Conservation (phyloP, 441 rosid genomes). For the Macaranga tanarius region DNA sequence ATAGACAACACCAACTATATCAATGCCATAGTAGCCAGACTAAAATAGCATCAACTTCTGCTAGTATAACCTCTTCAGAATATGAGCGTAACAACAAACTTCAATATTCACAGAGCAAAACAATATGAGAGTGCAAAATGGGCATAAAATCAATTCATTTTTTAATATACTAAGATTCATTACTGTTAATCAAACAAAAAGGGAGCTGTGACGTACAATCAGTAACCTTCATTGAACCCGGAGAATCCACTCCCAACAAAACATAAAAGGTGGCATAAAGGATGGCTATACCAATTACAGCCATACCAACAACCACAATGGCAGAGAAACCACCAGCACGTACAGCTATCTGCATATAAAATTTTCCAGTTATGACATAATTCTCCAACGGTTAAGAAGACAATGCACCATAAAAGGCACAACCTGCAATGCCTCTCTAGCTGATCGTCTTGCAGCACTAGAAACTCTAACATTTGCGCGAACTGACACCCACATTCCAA, state of each 20-base stretch:
- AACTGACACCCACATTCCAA: constrained; percentile 99
- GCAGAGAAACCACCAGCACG: constrained; percentile 99
- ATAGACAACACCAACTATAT: background rate
- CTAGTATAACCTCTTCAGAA: too few relatives aligned
- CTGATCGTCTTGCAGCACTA: constrained; percentile 98
- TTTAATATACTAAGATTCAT: background rate
- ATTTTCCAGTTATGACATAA: constrained; percentile 20
- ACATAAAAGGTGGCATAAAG: constrained; percentile 90
- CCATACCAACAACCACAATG: constrained; percentile 96
- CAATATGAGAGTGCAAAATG: background rate
- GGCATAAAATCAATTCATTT: too few relatives aligned
- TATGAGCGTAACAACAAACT: too few relatives aligned
- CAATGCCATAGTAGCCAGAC: too few relatives aligned
- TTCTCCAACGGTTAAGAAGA: constrained; percentile 24
- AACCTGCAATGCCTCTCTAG: constrained; percentile 99
- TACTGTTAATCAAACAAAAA: constrained; percentile 1
- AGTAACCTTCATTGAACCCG: constrained; percentile 83
- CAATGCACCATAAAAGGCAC: constrained; percentile 17
- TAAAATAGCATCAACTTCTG: too few relatives aligned
- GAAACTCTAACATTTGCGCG: constrained; percentile 99
- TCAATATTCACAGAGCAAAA: too few relatives aligned
- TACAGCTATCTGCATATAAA: constrained; percentile 70
- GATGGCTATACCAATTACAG: constrained; percentile 94
- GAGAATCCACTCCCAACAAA: constrained; percentile 80
- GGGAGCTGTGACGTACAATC: constrained; percentile 64